These are phyloP conservation scores for Diaporthe vexans DNA, from an alignment of 2,329 filamentous ascomycete species.

Conservation along the genomic window DNA sequence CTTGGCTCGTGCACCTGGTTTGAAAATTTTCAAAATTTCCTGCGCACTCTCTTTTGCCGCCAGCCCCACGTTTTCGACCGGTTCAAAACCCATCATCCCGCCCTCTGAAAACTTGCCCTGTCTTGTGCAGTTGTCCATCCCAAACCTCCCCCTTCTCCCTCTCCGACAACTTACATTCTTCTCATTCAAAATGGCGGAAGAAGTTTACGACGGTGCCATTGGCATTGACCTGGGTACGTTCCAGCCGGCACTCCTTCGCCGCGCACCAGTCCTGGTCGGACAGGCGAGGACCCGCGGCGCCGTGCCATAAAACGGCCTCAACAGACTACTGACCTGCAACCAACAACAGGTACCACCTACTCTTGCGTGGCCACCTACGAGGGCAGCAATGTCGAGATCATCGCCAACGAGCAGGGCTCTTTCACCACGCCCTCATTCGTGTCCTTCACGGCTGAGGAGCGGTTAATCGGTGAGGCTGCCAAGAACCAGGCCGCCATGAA, in stretches of 20 bases:
- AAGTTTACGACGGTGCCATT: constrained; percentile 99
- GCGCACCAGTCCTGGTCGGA: not conserved
- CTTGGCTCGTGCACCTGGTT: constrained; percentile 37
- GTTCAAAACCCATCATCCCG: constrained; percentile 40
- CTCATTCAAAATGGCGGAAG: constrained; percentile 84
- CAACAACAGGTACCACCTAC: constrained; percentile 90
- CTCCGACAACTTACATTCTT: constrained; percentile 33
- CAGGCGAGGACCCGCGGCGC: constrained; percentile 6
- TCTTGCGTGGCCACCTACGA: constrained; percentile 99
- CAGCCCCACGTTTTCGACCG: constrained; percentile 40
- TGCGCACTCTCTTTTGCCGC: constrained; percentile 34
- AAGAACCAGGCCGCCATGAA: constrained; percentile 99
- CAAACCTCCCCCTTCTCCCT: constrained; percentile 32
- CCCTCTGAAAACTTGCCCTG: constrained; percentile 32
- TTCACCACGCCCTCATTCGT: constrained; percentile 99
- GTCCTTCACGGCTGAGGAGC: constrained; percentile 98
- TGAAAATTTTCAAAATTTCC: constrained; percentile 42
- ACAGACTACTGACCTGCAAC: constrained; percentile 45
- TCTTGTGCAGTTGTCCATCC: constrained; percentile 36
- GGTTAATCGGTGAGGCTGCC: constrained; percentile 98
- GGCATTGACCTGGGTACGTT: constrained; percentile 98
- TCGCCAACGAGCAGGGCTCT: constrained; percentile 99
- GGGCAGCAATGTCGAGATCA: constrained; percentile 99
- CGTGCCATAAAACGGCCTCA: not conserved
- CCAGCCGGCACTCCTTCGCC: not conserved